A percentile compares a stretch with the other conserved stretches of the same genome.
phyloP scores from a whole-genome alignment of 1,284 basidiomycete species.

The Apiotrichum akiyoshidainum region DNA sequence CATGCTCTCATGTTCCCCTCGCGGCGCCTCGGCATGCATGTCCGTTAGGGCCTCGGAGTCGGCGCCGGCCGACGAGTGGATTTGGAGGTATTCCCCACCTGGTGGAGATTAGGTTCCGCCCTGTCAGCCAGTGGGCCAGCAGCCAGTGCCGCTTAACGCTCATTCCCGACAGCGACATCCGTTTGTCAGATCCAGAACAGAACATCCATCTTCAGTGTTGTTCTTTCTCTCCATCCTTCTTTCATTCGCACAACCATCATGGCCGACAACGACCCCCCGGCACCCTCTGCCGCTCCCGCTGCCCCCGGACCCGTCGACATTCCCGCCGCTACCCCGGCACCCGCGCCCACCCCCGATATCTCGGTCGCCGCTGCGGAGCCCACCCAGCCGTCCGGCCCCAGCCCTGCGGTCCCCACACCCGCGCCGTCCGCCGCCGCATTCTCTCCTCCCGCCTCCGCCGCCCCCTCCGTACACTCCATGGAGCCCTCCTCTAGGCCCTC shows the following conservation, averaged over 20 bases:
- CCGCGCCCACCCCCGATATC: slow-evolving; percentile 6
- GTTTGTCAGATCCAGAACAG: neutral
- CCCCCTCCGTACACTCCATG: neutral
- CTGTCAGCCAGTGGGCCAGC: too few relatives aligned
- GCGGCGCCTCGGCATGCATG: neutral
- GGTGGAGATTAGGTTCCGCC: too few relatives aligned
- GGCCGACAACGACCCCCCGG: slow-evolving; percentile 40
- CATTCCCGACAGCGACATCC: slow-evolving; percentile 1
- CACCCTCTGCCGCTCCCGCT: slow-evolving; percentile 32
- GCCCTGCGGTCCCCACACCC: neutral
- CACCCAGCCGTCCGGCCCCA: neutral
- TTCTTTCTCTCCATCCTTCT: neutral
- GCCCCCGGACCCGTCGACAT: slow-evolving; percentile 25
- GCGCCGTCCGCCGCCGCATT: neutral
- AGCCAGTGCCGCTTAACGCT: neutral
- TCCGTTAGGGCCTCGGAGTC: neutral
- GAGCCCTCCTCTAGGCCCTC: neutral
- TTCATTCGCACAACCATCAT: slow-evolving; percentile 21
- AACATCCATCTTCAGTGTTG: neutral
- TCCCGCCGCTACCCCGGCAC: slow-evolving; percentile 10
- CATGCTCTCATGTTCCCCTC: neutral
- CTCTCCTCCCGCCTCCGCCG: neutral
- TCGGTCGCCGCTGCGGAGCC: neutral
- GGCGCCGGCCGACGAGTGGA: neutral
- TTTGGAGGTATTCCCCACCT: neutral